Percentiles rank a stretch among this genome's conserved stretches.
phyloP scores from a whole-genome alignment of 1,284 basidiomycete species.

The Afroboletus lepidellus region DNA sequence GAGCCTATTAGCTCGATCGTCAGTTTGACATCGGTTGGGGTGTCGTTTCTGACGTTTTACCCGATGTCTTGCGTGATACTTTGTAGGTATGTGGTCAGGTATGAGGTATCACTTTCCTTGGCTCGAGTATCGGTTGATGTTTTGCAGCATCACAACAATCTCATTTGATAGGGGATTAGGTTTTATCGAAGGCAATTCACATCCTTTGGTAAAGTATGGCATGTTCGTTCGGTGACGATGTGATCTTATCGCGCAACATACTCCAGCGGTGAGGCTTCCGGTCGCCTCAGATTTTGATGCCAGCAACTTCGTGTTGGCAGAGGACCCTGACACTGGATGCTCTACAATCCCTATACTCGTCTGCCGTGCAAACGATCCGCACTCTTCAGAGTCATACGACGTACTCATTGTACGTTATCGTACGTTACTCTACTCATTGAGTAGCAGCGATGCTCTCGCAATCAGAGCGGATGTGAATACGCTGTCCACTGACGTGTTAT shows the following conservation, averaged over 20 bases:
- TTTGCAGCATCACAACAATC: not conserved
- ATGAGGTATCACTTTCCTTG: not conserved
- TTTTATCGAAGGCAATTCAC: conserved; percentile 35
- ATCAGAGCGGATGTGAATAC: conserved; percentile 52
- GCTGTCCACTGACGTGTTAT: conserved; percentile 42
- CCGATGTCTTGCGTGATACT: not conserved
- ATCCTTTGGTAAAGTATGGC: conserved; percentile 37
- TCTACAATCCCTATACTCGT: no score
- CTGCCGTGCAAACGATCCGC: no score
- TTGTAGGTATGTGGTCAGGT: not conserved
- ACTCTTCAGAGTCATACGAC: no score
- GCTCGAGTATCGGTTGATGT: not conserved
- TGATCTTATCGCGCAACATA: not conserved
- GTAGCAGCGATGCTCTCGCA: conserved; percentile 25
- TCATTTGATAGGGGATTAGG: conserved; percentile 16
- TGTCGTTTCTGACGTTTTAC: not conserved
- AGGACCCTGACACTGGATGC: conserved; percentile 32
- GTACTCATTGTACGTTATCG: no score
- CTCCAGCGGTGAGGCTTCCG: conserved; percentile 19
- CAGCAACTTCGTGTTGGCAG: conserved; percentile 28
- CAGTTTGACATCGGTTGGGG: not conserved
- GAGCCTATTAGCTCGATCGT: not conserved
- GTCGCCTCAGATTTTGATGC: conserved; percentile 20
- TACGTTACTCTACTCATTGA: not conserved
- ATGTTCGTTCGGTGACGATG: conserved; percentile 12